These are phyloP conservation scores for Myriosclerotinia scirpicola DNA, from an alignment of 2,329 filamentous ascomycete species.

Conservation along the genomic window DNA sequence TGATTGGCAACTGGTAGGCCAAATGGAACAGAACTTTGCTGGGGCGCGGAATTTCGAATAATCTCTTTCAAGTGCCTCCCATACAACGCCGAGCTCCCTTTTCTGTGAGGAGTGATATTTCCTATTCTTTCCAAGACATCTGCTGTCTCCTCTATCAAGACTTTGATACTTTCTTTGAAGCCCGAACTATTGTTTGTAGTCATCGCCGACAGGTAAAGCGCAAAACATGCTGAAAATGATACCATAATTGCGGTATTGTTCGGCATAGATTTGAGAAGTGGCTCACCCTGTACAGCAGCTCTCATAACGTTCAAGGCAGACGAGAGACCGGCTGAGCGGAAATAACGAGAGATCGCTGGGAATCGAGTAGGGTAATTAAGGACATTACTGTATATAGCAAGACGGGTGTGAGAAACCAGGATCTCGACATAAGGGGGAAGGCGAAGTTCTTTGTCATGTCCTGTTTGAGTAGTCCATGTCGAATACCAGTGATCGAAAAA, in stretches of 20 bases:
- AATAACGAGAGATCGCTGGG: conserved; percentile 68
- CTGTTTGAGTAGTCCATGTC: conserved; percentile 60
- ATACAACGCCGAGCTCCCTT: conserved; percentile 63
- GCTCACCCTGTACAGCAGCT: conserved; percentile 70
- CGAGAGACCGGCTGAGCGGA: conserved; percentile 68
- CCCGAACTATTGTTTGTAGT: conserved; percentile 55
- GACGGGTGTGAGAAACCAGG: conserved; percentile 67
- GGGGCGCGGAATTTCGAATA: conserved; percentile 27
- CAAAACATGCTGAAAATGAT: conserved; percentile 71
- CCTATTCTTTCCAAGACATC: conserved; percentile 69
- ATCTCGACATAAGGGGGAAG: conserved; percentile 75
- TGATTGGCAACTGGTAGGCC: neutral
- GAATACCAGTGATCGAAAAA: conserved; percentile 67
- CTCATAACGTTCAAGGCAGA: conserved; percentile 74
- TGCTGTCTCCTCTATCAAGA: conserved; percentile 66
- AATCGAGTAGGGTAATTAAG: conserved; percentile 74
- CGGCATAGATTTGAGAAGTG: conserved; percentile 70
- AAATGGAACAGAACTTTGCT: conserved; percentile 25
- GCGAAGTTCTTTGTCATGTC: conserved; percentile 53
- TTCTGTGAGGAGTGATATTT: conserved; percentile 62
- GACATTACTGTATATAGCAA: conserved; percentile 73
- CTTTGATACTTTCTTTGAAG: conserved; percentile 61
- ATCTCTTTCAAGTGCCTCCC: conserved; percentile 54
- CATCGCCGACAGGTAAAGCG: conserved; percentile 62
- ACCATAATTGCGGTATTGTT: conserved; percentile 82